A percentile compares a stretch with the other conserved stretches of the same genome.
Conservation (phyloP, 176 grass and related monocot species). For the Cymbopogon citratus region DNA sequence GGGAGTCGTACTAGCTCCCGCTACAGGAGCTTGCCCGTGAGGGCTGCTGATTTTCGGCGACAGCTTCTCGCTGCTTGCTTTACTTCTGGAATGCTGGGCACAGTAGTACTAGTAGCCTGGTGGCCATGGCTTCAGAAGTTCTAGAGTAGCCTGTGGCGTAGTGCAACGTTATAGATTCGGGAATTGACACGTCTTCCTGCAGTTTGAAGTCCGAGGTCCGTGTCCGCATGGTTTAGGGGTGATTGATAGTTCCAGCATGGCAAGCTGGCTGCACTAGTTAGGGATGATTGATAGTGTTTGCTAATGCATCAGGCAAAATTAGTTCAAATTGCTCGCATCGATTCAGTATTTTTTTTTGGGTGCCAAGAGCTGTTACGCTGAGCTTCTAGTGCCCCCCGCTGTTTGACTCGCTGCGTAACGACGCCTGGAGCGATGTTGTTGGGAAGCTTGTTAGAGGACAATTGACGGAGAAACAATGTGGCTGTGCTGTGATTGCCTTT, state of each 20-base stretch:
- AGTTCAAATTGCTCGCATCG: neutral
- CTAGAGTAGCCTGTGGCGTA: neutral
- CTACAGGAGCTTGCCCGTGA: neutral
- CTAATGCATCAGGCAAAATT: constrained; percentile 5
- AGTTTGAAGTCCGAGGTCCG: neutral
- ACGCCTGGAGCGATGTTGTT: neutral
- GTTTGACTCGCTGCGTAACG: neutral
- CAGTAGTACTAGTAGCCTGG: neutral
- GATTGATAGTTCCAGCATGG: neutral
- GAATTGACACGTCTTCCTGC: neutral
- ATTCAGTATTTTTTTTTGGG: neutral
- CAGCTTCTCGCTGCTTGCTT: neutral
- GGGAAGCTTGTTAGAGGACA: neutral
- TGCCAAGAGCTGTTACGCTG: neutral
- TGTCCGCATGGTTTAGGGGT: neutral
- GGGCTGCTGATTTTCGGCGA: neutral
- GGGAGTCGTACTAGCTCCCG: constrained; percentile 11
- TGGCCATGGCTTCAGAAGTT: neutral
- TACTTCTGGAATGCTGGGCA: constrained; percentile 3
- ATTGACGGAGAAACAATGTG: neutral
- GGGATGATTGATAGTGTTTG: neutral
- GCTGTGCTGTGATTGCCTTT: neutral
- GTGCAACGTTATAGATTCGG: neutral
- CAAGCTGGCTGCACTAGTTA: neutral
- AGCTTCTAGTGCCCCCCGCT: neutral